Evolutionary conservation across 2,329 filamentous ascomycete genomes (phyloP).

Genomic region (Dothideomycetes sp.): DNA sequence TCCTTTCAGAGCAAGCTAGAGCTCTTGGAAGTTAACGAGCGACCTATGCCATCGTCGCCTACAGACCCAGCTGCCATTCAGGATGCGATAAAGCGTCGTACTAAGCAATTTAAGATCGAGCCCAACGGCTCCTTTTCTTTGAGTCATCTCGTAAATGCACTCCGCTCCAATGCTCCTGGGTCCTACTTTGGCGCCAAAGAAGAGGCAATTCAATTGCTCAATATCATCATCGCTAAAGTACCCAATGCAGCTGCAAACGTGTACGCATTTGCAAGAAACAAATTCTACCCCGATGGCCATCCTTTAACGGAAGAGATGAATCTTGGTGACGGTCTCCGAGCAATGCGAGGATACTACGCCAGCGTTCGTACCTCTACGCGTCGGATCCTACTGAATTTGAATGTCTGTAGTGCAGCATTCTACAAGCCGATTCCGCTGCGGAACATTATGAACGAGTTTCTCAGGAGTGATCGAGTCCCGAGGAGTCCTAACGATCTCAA

Average conservation of each 20-base stretch:
- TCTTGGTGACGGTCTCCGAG: conserved; percentile 43
- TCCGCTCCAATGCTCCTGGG: conserved; percentile 24
- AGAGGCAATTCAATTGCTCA: conserved; percentile 46
- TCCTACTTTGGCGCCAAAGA: conserved; percentile 32
- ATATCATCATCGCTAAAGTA: conserved; percentile 43
- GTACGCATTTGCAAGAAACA: conserved; percentile 41
- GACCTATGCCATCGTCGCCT: background rate
- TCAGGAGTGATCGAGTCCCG: conserved; percentile 9
- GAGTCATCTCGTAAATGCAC: conserved; percentile 33
- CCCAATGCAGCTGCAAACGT: conserved; percentile 31
- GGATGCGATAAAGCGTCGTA: conserved; percentile 17
- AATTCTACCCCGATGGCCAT: conserved; percentile 33
- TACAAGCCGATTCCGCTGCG: conserved; percentile 31
- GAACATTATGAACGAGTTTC: conserved; percentile 24
- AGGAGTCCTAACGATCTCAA: conserved; percentile 5
- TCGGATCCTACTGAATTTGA: conserved; percentile 50
- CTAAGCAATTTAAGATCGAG: conserved; percentile 25
- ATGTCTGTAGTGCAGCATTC: conserved; percentile 50
- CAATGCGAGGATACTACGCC: conserved; percentile 50
- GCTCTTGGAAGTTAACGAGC: conserved; percentile 4
- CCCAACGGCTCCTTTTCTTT: conserved; percentile 24
- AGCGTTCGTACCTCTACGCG: conserved; percentile 49
- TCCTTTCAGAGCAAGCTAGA: conserved; percentile 7
- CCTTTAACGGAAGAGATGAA: conserved; percentile 22
- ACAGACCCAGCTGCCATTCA: conserved; percentile 15